A percentile compares a stretch with the other conserved stretches of the same genome.
phyloP scores from a whole-genome alignment of 2,329 filamentous ascomycete genomes.

The Paraphaeosphaeria minitans region DNA sequence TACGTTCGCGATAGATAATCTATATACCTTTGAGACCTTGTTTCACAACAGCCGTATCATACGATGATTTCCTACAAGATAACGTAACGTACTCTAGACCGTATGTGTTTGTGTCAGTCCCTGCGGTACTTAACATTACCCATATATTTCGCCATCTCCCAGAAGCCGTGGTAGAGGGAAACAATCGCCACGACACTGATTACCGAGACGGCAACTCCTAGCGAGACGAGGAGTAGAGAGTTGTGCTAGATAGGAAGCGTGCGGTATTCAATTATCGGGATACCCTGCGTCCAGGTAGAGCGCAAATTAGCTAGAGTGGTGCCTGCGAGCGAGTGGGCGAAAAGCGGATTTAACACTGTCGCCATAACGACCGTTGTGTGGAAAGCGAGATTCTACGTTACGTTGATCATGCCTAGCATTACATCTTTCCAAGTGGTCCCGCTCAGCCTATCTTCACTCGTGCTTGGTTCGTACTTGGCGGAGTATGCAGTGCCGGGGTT shows the following conservation, averaged over 20 bases:
- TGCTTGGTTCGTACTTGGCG: background rate
- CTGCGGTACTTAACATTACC: constrained; percentile 7
- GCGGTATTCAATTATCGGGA: constrained; percentile 5
- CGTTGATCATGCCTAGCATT: constrained; percentile 20
- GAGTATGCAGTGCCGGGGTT: constrained; percentile 19
- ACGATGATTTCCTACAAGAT: too few relatives aligned
- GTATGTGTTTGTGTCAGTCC: too few relatives aligned
- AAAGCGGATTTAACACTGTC: constrained; percentile 13
- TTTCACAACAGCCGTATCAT: too few relatives aligned
- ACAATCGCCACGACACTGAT: constrained; percentile 22
- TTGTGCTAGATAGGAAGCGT: constrained; percentile 12
- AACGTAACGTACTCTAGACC: too few relatives aligned
- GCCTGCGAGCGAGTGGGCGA: constrained; percentile 11
- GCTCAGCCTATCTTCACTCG: constrained; percentile 13
- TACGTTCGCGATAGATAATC: too few relatives aligned
- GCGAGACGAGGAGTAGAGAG: constrained; percentile 9
- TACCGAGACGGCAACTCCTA: constrained; percentile 23
- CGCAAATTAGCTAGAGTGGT: constrained; percentile 7
- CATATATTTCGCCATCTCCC: constrained; percentile 35
- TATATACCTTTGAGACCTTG: too few relatives aligned
- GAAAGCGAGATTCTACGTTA: constrained; percentile 24
- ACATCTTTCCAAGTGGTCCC: constrained; percentile 21
- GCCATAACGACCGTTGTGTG: constrained; percentile 22
- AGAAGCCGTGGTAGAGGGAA: constrained; percentile 34
- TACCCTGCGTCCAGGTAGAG: constrained; percentile 15